A percentile compares a stretch with the other conserved stretches of the same genome.
These are phyloP conservation scores for Metschnikowia kofuensis DNA, from an alignment of 805 yeast species.

Conservation along the genomic window DNA sequence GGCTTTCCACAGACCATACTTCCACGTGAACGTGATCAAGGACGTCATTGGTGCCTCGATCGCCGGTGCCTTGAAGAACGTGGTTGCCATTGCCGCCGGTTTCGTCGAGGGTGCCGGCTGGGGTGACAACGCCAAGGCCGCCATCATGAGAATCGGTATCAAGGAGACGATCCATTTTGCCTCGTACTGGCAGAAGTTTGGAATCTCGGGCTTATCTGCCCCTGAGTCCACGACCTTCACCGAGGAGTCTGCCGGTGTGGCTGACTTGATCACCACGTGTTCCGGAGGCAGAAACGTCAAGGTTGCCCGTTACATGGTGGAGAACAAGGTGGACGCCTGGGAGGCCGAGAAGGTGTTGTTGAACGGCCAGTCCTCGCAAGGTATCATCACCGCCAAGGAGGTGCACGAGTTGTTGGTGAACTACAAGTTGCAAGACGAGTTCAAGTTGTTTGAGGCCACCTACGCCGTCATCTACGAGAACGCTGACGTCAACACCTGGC, in stretches of 20 bases:
- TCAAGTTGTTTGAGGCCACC: conserved; percentile 47
- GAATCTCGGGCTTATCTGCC: conserved; percentile 24
- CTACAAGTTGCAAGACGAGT: conserved; percentile 32
- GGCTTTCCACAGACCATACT: conserved; percentile 45
- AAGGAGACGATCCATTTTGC: conserved; percentile 44
- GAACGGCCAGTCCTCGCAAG: conserved; percentile 47
- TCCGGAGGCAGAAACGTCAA: conserved; percentile 48
- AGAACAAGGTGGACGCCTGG: conserved; percentile 39
- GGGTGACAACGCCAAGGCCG: conserved; percentile 50
- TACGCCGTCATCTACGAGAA: conserved; percentile 41
- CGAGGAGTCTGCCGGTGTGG: conserved; percentile 46
- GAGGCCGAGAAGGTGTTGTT: conserved; percentile 43
- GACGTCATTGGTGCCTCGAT: conserved; percentile 47
- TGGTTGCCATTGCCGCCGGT: conserved; percentile 46
- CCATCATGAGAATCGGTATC: conserved; percentile 46
- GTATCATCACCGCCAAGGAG: conserved; percentile 45
- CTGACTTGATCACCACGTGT: conserved; percentile 47
- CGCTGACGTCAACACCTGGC: conserved; percentile 41
- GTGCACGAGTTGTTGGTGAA: conserved; percentile 44
- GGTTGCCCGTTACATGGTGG: conserved; percentile 45
- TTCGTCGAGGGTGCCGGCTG: conserved; percentile 47
- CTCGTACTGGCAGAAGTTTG: conserved; percentile 21
- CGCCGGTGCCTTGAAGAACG: conserved; percentile 47
- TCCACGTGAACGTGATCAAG: conserved; percentile 44
- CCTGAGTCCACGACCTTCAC: conserved; percentile 43